These are phyloP conservation scores for Corrigiola litoralis DNA, from an alignment of 179 eudicot genomes.

Conservation along the genomic window DNA sequence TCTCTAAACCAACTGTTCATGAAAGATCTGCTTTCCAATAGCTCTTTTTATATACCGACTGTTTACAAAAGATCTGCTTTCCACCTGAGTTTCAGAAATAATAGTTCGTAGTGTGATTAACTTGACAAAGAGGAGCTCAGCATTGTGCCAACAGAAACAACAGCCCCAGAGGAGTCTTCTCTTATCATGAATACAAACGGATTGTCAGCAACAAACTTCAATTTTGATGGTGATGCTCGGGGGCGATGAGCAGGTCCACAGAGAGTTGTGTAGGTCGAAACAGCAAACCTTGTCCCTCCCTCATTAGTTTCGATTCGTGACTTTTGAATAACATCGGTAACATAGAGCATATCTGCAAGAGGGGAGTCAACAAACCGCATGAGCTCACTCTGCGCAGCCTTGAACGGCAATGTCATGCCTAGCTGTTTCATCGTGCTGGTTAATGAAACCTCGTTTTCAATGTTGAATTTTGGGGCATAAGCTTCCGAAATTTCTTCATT, in stretches of 20 bases:
- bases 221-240: not conserved
- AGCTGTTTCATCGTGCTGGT: conserved; percentile 9
- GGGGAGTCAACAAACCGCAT: conserved; percentile 14
- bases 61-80: not conserved
- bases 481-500: not conserved
- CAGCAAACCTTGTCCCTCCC: conserved; percentile 28
- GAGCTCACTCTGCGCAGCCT: conserved; percentile 6
- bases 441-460: conserved; percentile 15
- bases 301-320: conserved; percentile 21
- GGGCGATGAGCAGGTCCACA: not conserved
- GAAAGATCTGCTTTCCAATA: not conserved
- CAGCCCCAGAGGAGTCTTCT: conserved; percentile 25
- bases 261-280: conserved; percentile 10
- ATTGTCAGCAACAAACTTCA: conserved; percentile 24
- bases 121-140: conserved; percentile 11
- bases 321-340: conserved; percentile 25
- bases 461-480: conserved; percentile 25
- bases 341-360: not conserved
- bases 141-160: conserved; percentile 29
- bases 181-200: conserved; percentile 31
- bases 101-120: not conserved
- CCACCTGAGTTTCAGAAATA: not conserved
- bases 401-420: conserved; percentile 26
- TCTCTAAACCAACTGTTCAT: not conserved
- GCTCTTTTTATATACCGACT: not conserved